Evolutionary conservation across 163 green algal species (phyloP), one percentile per base, ranked within the genome.

Genomic region (Picocystis sp.): DNA sequence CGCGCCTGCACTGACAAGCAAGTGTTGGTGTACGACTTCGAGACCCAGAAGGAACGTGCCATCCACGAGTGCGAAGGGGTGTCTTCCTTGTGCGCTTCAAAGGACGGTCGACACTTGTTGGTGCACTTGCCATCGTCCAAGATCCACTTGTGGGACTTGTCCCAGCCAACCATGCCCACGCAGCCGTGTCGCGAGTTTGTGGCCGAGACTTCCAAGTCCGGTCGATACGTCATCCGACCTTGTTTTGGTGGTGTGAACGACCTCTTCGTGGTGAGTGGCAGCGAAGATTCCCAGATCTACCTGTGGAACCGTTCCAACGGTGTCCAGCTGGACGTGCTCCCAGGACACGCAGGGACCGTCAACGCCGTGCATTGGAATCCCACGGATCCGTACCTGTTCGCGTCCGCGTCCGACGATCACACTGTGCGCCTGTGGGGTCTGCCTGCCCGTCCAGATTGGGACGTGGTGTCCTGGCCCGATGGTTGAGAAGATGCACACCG

Each of bases 301-400:
- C 61, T 97, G 22, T 97, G 88, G 88, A 78, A 92, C 60, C 62
- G 78, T 0, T 67, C 73, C 52, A 83, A 42, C 2, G 79, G 76
- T 2, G 70, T 87, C 25, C 63, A 81, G 60, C 61, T 97, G 25
- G 60, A 81, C 19, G 56, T 71, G 50, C 70, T 97, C 52, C 50
- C 79, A 38, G 88, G 88, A 2, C 88, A 95, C 66, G 70, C 66
- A 2, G 81, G 76, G 8, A 89, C 84, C 1, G 80, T 95, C 33
- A 97, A 97, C 62, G 70, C 75, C 3, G 82, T 90, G 3, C 67
- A 66, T 3, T 97, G 88, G 88, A 92, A 92, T 62, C 80, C 88
- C 1, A 50, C 55, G 2, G 64, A 90, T 51, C 81, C 76, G 1
- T 66, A 80, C 60, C 82, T 94, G 69, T 66, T 96, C 45, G 88